These are phyloP conservation scores for Malania oleifera DNA, from an alignment of 164 flowering plant species.

Conservation along the genomic window DNA sequence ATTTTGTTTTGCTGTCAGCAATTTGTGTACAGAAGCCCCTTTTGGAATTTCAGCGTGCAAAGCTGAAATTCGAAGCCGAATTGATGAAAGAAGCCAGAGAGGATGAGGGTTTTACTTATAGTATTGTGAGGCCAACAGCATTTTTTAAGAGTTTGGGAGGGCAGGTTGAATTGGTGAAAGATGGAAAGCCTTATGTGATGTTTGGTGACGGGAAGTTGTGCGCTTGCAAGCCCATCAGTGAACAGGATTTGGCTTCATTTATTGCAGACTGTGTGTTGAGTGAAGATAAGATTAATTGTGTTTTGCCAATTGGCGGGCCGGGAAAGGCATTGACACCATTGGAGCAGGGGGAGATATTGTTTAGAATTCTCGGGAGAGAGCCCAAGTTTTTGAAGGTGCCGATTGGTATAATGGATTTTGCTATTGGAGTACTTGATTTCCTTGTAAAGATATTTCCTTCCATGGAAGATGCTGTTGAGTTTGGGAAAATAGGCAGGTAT, in stretches of 20 bases:
- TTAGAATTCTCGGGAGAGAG: conserved; percentile 61
- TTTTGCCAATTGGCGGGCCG: conserved; percentile 89
- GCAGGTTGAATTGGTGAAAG: conserved; percentile 89
- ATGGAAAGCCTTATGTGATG: conserved; percentile 95
- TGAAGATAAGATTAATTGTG: conserved; percentile 58
- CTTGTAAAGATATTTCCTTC: conserved; percentile 69
- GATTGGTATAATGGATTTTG: conserved; percentile 84
- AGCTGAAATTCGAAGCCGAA: conserved; percentile 83
- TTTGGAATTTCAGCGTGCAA: conserved; percentile 86
- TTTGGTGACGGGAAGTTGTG: conserved; percentile 92
- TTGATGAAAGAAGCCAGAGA: conserved; percentile 48
- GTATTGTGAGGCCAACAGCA: conserved; percentile 96
- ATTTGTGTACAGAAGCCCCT: conserved; percentile 93
- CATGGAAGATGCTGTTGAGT: conserved; percentile 88
- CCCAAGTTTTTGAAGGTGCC: conserved; percentile 93
- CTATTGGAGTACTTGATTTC: conserved; percentile 73
- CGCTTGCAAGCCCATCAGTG: conserved; percentile 94
- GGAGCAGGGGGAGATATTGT: conserved; percentile 91
- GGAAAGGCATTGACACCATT: conserved; percentile 87
- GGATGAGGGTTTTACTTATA: conserved; percentile 54
- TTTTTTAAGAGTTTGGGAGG: conserved; percentile 94
- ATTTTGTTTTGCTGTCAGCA: conserved; percentile 88
- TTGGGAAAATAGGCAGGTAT: conserved; percentile 92
- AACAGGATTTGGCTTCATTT: conserved; percentile 80
- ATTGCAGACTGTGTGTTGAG: conserved; percentile 74